These are phyloP conservation scores for Hypoxylon sp. DNA, from an alignment of 2,329 filamentous ascomycete species.

Conservation along the genomic window DNA sequence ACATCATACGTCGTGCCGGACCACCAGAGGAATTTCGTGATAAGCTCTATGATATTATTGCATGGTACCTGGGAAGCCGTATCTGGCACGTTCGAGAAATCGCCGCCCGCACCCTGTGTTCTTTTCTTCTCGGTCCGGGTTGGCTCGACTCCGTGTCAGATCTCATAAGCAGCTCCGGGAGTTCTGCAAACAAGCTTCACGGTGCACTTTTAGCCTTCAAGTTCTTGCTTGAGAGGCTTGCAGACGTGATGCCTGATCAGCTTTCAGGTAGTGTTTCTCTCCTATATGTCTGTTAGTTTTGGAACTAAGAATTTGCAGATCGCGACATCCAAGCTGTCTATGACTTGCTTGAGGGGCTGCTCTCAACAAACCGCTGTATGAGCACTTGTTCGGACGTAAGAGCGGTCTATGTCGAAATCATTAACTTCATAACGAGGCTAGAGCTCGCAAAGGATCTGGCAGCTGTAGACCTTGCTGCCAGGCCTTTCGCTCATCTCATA, in stretches of 20 bases:
- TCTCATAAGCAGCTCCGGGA: constrained; percentile 53
- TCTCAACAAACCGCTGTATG: constrained; percentile 35
- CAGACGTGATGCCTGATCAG: constrained; percentile 59
- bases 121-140: constrained; percentile 66
- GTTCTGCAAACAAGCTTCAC: constrained; percentile 67
- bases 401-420: constrained; percentile 52
- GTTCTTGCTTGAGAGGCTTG: constrained; percentile 67
- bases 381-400: constrained; percentile 46
- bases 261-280: constrained; percentile 56
- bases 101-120: constrained; percentile 78
- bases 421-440: constrained; percentile 45
- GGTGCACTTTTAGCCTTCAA: constrained; percentile 69
- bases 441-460: not conserved
- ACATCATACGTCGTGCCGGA: constrained; percentile 79
- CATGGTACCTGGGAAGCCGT: constrained; percentile 73
- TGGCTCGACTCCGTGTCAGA: constrained; percentile 60
- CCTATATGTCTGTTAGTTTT: not conserved
- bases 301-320: constrained; percentile 39
- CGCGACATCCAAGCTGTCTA: constrained; percentile 38
- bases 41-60: constrained; percentile 69
- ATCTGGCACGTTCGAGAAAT: constrained; percentile 88
- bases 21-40: constrained; percentile 69
- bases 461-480: constrained; percentile 3
- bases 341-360: constrained; percentile 41
- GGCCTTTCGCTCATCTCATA: not conserved